Evolutionary conservation across 768 basidiomycete genomes (phyloP).

Genomic region (Lepiota venenata): DNA sequence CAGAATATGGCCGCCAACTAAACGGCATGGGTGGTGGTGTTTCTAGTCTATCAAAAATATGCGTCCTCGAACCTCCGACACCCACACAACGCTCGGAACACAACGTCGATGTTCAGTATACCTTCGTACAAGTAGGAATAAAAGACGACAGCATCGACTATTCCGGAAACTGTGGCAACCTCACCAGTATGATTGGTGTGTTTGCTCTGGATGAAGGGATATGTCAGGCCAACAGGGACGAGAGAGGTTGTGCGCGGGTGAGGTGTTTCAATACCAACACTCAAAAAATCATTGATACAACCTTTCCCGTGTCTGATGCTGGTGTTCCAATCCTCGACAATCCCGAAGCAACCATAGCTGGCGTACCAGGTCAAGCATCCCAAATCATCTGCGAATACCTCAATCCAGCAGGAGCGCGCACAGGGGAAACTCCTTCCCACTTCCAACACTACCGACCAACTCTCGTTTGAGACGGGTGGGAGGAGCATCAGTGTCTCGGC

Average conservation of each 20-base stretch:
- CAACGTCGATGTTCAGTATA: conserved; percentile 60
- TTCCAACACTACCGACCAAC: conserved; percentile 40
- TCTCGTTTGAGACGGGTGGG: conserved; percentile 24
- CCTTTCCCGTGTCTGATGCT: conserved; percentile 50
- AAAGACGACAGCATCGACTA: conserved; percentile 59
- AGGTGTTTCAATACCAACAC: conserved; percentile 74
- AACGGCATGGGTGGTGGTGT: conserved; percentile 83
- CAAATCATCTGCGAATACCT: conserved; percentile 65
- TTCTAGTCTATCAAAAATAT: conserved; percentile 72
- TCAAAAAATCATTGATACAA: conserved; percentile 62
- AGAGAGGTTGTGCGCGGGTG: conserved; percentile 36
- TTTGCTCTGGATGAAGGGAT: conserved; percentile 69
- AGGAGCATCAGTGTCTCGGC: conserved; percentile 24
- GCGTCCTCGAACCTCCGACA: conserved; percentile 54
- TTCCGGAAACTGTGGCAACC: conserved; percentile 75
- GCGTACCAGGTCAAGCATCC: conserved; percentile 65
- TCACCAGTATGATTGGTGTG: conserved; percentile 69
- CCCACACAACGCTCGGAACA: conserved; percentile 25
- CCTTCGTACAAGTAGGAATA: conserved; percentile 64
- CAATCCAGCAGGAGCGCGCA: conserved; percentile 63
- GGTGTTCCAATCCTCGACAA: conserved; percentile 40
- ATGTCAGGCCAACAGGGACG: conserved; percentile 24
- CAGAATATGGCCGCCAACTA: conserved; percentile 61
- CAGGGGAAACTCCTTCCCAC: conserved; percentile 70
- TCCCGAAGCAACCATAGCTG: conserved; percentile 56